These are phyloP conservation scores for Ogataea pini DNA, from an alignment of 805 yeast species.

Conservation along the genomic window DNA sequence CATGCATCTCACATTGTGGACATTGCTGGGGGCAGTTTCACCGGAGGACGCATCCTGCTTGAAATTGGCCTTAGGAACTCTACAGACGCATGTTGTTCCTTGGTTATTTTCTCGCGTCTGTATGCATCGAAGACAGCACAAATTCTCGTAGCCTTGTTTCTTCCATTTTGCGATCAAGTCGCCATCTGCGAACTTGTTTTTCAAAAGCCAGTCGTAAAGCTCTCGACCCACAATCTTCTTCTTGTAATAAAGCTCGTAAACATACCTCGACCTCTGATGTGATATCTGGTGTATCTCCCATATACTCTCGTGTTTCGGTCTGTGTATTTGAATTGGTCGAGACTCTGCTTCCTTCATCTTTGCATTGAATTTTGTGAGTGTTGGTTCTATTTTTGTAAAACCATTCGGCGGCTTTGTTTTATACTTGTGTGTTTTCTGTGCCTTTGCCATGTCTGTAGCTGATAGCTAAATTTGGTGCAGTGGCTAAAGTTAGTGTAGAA, in stretches of 20 bases:
- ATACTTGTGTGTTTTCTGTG: conserved; percentile 7
- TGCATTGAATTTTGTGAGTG: conserved; percentile 57
- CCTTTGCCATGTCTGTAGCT: conserved; percentile 11
- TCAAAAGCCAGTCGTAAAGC: conserved; percentile 72
- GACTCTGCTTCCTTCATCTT: conserved; percentile 57
- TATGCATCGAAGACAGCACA: conserved; percentile 83
- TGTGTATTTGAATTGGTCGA: conserved; percentile 39
- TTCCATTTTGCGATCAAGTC: conserved; percentile 71
- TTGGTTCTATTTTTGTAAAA: conserved; percentile 65
- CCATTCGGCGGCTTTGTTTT: conserved; percentile 67
- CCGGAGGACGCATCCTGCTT: conserved; percentile 4
- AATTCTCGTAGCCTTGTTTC: conserved; percentile 71
- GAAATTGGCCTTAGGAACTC: conserved; percentile 71
- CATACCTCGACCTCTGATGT: conserved; percentile 74
- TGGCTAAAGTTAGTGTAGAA: too few species aligned
- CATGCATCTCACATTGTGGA: conserved; percentile 53
- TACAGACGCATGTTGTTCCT: conserved; percentile 74
- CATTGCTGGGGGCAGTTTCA: conserved; percentile 31
- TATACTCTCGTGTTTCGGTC: conserved; percentile 55
- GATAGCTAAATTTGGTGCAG: too few species aligned
- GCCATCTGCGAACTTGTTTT: conserved; percentile 65
- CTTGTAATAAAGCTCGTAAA: conserved; percentile 72
- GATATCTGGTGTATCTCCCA: conserved; percentile 74
- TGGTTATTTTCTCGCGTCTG: conserved; percentile 61
- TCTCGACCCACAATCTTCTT: conserved; percentile 65